Conservation (phyloP, 2,329 filamentous ascomycete genomes). For the Clonostachys chloroleuca region DNA sequence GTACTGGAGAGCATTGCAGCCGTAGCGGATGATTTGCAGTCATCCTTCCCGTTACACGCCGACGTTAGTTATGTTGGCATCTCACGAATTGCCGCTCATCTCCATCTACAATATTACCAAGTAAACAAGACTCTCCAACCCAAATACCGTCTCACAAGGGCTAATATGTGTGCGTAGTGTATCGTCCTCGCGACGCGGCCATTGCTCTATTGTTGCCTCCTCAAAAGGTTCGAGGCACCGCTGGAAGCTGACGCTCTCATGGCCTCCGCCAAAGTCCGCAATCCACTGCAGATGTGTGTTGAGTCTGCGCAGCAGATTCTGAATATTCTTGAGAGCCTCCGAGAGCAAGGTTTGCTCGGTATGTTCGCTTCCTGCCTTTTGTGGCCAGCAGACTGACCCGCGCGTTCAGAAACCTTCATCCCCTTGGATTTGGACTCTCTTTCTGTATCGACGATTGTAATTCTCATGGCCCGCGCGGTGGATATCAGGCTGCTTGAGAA, state of each 20-base stretch:
- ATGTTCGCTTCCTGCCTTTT: constrained; percentile 2
- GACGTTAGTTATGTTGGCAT: constrained; percentile 22
- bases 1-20: constrained; percentile 18
- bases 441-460: constrained; percentile 34
- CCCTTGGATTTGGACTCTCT: constrained; percentile 40
- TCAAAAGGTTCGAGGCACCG: constrained; percentile 19
- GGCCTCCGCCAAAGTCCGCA: constrained; percentile 26
- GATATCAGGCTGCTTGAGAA: constrained; percentile 9
- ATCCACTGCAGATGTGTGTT: constrained; percentile 24
- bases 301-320: constrained; percentile 25
- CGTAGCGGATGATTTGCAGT: constrained; percentile 19
- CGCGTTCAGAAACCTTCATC: constrained; percentile 36
- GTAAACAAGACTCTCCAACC: constrained; percentile 6
- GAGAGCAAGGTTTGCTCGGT: constrained; percentile 41
- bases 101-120: constrained; percentile 24
- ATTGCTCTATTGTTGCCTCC: constrained; percentile 21
- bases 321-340: constrained; percentile 33
- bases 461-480: constrained; percentile 29
- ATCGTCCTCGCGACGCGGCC: constrained; percentile 24
- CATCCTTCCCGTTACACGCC: constrained; percentile 17
- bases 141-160: no score
- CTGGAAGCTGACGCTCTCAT: constrained; percentile 20
- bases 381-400: no score
- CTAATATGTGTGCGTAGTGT: constrained; percentile 10
- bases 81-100: constrained; percentile 19